Conservation (phyloP, 768 basidiomycete species). For the Hortiboletus flavorubellus region DNA sequence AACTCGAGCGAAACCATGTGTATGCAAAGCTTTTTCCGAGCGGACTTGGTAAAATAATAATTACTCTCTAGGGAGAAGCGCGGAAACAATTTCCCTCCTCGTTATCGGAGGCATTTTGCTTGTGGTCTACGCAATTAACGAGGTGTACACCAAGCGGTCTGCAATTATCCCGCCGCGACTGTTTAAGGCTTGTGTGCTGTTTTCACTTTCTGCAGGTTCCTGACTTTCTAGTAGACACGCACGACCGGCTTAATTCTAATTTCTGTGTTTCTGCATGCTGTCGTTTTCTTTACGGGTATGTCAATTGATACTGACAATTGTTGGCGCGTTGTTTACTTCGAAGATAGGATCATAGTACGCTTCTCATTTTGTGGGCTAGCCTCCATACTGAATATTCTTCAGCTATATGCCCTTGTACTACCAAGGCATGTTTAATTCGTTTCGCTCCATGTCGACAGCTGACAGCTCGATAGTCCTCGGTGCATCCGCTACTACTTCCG, state of each 20-base stretch:
- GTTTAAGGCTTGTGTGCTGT: slow-evolving; percentile 28
- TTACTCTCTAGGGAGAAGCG: slow-evolving; percentile 23
- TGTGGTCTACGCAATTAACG: slow-evolving; percentile 31
- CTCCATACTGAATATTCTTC: slow-evolving; percentile 3
- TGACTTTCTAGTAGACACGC: slow-evolving; percentile 29
- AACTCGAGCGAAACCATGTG: slow-evolving; percentile 34
- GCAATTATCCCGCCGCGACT: slow-evolving; percentile 40
- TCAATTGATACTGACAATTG: not conserved
- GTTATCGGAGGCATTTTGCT: slow-evolving; percentile 34
- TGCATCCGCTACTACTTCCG: slow-evolving; percentile 32
- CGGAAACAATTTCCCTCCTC: slow-evolving; percentile 37
- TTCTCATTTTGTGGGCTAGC: not conserved
- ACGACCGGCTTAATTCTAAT: slow-evolving; percentile 36
- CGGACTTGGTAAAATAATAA: not conserved
- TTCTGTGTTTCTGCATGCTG: slow-evolving; percentile 33
- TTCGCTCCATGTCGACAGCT: not conserved
- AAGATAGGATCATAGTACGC: slow-evolving; percentile 27
- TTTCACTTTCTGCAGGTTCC: not conserved
- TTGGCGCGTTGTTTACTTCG: not conserved
- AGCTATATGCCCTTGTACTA: slow-evolving; percentile 42
- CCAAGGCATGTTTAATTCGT: slow-evolving; percentile 24
- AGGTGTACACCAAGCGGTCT: slow-evolving; percentile 31
- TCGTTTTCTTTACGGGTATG: slow-evolving; percentile 34
- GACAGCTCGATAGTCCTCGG: slow-evolving; percentile 30
- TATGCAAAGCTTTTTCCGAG: slow-evolving; percentile 7